Base-by-base conservation (phyloP, 345 rosid species). In the Limnanthes douglasii region DNA sequence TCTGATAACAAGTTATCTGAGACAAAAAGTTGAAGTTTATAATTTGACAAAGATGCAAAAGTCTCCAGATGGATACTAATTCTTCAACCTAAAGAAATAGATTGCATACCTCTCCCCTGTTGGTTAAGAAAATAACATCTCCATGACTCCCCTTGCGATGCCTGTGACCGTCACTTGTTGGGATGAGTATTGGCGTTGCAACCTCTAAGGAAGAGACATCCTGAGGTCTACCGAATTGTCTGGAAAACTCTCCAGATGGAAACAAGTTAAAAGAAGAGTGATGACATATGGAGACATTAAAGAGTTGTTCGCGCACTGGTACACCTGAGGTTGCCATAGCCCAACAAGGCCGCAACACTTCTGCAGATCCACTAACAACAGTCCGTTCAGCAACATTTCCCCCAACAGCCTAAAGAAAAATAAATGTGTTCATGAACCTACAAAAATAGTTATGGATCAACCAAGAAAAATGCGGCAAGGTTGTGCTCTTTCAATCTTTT, bases 251-350 rank as follows among this genome's bases (percentile, higher is more conserved):
- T 39, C 83, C 94, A 34, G 72, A 75, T 48, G 71, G 99, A 54
- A 92, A 61, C 41, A 92, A 52, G 70, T 69, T 85, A 48, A 85
- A 75, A 10, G 81, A 76, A 30, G 77, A 62, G 46, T 70, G 75
- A 50, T 80, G 96, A 46, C 99, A 92, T 53, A 92, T 75, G 7
- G 96, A 92, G 47, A 78, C 96, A 53, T 85, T 92, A 43, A 92
- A 85, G 36, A 92, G 99, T 68, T 81, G 88, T 51, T 85, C 96
- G 8, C 90, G 64, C 22, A 85, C 73, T 9, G 96, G 99, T 24
- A 92, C 94, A 25, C 96, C 99, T 11, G 94, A 92, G 48, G 99
- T 92, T 23, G 93, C 96, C 49, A 92, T 85, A 34, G 96, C 99
- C 96, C 85, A 82, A 43, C 94, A 82, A 11, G 94, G 94, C 21